phyloP scores from a whole-genome alignment of 1,139 yeast genomes.

The Taphrina deformans region DNA sequence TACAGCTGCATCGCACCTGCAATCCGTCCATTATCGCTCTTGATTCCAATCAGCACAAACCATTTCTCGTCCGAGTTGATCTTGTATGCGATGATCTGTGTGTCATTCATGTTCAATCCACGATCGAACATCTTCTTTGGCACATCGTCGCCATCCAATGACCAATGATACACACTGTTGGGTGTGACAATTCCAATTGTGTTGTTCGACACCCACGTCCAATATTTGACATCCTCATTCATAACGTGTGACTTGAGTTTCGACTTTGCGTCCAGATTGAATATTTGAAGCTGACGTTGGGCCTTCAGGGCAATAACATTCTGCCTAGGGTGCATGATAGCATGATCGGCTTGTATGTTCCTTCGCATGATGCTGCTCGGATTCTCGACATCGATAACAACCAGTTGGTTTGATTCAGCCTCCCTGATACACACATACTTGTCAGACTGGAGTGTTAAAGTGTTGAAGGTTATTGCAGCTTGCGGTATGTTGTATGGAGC shows the following conservation, averaged over 20 bases:
- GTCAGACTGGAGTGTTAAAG: constrained; percentile 92
- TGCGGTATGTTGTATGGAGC: constrained; percentile 81
- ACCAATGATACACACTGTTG: constrained; percentile 73
- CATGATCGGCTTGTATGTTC: constrained; percentile 96
- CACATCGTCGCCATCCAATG: constrained; percentile 72
- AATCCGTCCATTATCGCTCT: constrained; percentile 90
- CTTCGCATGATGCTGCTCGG: constrained; percentile 75
- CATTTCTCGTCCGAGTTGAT: constrained; percentile 80
- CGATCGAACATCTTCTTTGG: constrained; percentile 81
- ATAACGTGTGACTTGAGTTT: constrained; percentile 84
- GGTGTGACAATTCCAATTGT: constrained; percentile 84
- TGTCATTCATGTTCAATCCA: constrained; percentile 73
- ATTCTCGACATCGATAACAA: constrained; percentile 80
- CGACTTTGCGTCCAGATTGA: constrained; percentile 82
- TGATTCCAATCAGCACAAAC: constrained; percentile 94
- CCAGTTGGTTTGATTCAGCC: constrained; percentile 77
- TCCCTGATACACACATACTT: constrained; percentile 85
- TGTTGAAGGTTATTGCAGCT: constrained; percentile 81
- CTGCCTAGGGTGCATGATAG: constrained; percentile 90
- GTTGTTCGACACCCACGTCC: constrained; percentile 86
- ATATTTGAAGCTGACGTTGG: constrained; percentile 69
- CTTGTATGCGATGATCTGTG: constrained; percentile 89
- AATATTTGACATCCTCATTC: constrained; percentile 85
- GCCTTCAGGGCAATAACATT: constrained; percentile 91
- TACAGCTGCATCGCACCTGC: constrained; percentile 95